Evolutionary conservation across 345 rosid species (phyloP).

Genomic region (Erodium maritimum): DNA sequence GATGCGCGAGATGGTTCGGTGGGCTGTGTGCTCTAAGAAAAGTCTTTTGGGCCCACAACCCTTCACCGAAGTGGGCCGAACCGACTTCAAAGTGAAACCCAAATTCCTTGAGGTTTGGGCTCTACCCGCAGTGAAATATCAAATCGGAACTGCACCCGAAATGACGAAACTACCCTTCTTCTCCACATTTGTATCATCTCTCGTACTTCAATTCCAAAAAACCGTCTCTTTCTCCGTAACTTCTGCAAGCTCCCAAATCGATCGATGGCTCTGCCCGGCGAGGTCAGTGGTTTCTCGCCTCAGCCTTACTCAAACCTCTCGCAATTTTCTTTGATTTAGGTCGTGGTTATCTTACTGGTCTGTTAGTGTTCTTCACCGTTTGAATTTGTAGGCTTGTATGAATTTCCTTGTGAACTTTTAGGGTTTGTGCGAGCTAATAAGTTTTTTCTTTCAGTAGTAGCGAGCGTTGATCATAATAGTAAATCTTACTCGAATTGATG

Average conservation of each 20-base stretch:
- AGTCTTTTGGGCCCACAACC: no score
- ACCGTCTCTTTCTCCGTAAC: not conserved
- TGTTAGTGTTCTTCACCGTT: not conserved
- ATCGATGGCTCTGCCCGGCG: not conserved
- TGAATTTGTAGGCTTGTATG: not conserved
- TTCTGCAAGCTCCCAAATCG: not conserved
- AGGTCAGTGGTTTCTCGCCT: not conserved
- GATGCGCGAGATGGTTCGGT: no score
- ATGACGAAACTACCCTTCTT: not conserved
- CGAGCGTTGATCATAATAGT: not conserved
- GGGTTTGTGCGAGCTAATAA: not conserved
- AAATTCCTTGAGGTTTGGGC: no score
- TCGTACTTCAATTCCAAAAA: not conserved
- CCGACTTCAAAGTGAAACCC: no score
- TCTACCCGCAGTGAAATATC: no score
- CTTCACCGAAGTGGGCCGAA: no score
- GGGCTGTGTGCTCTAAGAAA: no score
- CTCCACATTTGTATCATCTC: not conserved
- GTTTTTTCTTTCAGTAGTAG: not conserved
- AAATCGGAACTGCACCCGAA: no score
- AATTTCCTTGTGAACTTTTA: not conserved
- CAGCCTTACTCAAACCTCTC: not conserved
- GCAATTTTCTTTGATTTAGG: not conserved
- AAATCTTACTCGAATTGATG: not conserved
- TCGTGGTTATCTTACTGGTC: not conserved